Percentiles rank a stretch among this genome's conserved stretches.
Conservation (phyloP, 1,139 yeast genomes). For the Zhuliangozyma parablackwelliae region DNA sequence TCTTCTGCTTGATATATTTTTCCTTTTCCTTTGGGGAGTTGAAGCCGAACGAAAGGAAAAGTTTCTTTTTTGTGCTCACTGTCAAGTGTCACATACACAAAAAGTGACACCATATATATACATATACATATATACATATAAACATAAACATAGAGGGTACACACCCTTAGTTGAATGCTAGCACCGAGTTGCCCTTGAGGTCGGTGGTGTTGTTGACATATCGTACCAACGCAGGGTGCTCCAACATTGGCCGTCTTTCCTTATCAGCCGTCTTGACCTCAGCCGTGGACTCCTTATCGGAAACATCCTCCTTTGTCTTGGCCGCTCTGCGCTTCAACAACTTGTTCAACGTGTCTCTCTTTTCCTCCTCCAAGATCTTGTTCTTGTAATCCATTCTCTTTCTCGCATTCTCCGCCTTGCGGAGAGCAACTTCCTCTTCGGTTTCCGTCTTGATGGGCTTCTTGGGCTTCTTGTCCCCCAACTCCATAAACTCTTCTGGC, state of each 20-base stretch:
- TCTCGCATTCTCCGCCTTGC: conserved; percentile 85
- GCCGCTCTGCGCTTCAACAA: conserved; percentile 78
- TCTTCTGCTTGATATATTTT: no score
- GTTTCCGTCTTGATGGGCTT: conserved; percentile 52
- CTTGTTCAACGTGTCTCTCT: conserved; percentile 83
- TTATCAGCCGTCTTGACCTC: conserved; percentile 23
- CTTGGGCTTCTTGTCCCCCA: conserved; percentile 21
- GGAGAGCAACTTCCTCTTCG: conserved; percentile 77
- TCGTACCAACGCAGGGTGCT: conserved; percentile 28
- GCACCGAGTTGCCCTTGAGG: conserved; percentile 17
- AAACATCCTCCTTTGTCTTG: conserved; percentile 45
- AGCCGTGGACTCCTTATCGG: conserved; percentile 32
- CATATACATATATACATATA: no score
- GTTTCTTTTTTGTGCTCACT: no score
- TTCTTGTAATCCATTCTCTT: conserved; percentile 82
- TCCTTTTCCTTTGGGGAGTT: no score
- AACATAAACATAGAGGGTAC: background rate
- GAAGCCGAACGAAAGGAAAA: no score
- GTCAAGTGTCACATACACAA: no score
- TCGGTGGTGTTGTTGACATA: conserved; percentile 20
- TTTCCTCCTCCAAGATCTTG: conserved; percentile 85
- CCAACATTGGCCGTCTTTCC: conserved; percentile 32
- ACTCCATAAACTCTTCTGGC: conserved; percentile 20
- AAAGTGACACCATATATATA: no score
- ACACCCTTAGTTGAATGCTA: conserved; percentile 15